Evolutionary conservation across 2,329 filamentous ascomycete species (phyloP).

Genomic region (Xylariaceae sp.): DNA sequence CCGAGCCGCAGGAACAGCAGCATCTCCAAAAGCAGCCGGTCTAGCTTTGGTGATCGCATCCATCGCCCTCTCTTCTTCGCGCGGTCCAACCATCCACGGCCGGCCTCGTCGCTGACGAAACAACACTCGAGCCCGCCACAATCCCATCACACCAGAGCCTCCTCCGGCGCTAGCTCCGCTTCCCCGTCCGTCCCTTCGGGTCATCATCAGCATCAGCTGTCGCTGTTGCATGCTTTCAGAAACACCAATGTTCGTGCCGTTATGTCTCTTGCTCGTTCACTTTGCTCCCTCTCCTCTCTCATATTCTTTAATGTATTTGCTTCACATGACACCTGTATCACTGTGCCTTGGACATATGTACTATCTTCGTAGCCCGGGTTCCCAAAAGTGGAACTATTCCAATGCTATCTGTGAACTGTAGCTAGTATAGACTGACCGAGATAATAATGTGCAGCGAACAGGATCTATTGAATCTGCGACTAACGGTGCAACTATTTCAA

Average conservation of each 20-base stretch:
- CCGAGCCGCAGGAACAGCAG: too few relatives aligned
- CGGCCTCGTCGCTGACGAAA: slow-evolving; percentile 23
- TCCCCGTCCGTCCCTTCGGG: not conserved
- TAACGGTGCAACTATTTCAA: not conserved
- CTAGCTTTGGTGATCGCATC: slow-evolving; percentile 7
- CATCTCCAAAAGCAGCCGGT: slow-evolving; percentile 1
- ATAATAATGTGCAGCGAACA: too few relatives aligned
- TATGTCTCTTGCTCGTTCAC: not conserved
- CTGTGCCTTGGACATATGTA: too few relatives aligned
- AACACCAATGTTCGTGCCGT: not conserved
- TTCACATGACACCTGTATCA: too few relatives aligned
- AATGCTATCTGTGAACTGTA: too few relatives aligned
- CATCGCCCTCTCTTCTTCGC: slow-evolving; percentile 21
- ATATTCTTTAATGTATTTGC: too few relatives aligned
- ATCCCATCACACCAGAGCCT: slow-evolving; percentile 19
- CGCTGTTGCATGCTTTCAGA: not conserved
- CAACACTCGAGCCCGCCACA: slow-evolving; percentile 4
- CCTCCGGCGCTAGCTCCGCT: slow-evolving; percentile 19
- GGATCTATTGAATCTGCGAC: not conserved
- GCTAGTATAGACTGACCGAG: too few relatives aligned
- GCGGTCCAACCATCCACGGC: slow-evolving; percentile 21
- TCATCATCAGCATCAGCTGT: not conserved
- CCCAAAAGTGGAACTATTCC: too few relatives aligned
- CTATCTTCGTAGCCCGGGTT: too few relatives aligned
- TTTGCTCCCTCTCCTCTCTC: too few relatives aligned